These are phyloP conservation scores for Candida gorgasii DNA, from an alignment of 805 yeast genomes.

Conservation along the genomic window DNA sequence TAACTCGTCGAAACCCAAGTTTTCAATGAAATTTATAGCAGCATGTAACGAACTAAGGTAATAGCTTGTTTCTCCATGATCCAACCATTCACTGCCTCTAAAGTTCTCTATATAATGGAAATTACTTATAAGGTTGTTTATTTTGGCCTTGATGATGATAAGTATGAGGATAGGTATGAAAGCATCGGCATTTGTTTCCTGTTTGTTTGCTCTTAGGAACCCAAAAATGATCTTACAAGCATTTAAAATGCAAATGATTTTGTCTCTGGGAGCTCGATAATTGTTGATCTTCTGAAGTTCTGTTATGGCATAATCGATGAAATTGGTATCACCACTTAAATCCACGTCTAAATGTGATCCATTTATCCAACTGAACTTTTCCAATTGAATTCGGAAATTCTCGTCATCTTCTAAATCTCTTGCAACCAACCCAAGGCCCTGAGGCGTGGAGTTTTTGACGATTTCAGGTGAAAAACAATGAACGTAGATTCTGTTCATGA, in stretches of 20 bases:
- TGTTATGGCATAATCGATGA: conserved; percentile 64
- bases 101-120: conserved; percentile 83
- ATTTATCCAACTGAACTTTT: conserved; percentile 69
- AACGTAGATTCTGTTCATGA: conserved; percentile 82
- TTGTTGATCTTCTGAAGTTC: conserved; percentile 79
- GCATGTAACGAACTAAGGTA: conserved; percentile 89
- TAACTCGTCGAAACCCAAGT: conserved; percentile 55
- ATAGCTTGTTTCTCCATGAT: conserved; percentile 85
- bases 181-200: conserved; percentile 84
- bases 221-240: conserved; percentile 93
- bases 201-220: conserved; percentile 67
- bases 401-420: conserved; percentile 66
- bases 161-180: conserved; percentile 88
- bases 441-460: conserved; percentile 22
- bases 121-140: conserved; percentile 70
- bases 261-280: conserved; percentile 93
- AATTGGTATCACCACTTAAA: conserved; percentile 39
- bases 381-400: conserved; percentile 49
- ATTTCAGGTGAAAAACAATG: conserved; percentile 79
- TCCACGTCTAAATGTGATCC: conserved; percentile 76
- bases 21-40: conserved; percentile 77
- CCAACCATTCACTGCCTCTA: conserved; percentile 68
- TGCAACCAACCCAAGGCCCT: conserved; percentile 43
- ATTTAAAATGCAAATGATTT: conserved; percentile 85
- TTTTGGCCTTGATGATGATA: conserved; percentile 69